Evolutionary conservation across 2,329 filamentous ascomycete species (phyloP).

Genomic region (Colletotrichum tropicicola): DNA sequence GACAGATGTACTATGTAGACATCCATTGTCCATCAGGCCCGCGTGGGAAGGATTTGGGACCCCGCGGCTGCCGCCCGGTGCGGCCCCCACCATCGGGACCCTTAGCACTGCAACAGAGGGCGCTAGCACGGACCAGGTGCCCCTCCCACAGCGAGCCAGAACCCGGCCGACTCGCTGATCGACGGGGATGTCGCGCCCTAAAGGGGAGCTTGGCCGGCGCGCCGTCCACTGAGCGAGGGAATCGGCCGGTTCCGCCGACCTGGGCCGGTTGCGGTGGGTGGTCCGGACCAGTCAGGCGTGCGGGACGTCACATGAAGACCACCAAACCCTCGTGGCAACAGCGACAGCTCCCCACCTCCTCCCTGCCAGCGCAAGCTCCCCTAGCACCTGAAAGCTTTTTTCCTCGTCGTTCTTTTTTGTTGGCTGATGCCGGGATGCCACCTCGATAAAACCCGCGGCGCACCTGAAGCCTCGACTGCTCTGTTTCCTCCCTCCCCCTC

Average conservation of each 20-base stretch:
- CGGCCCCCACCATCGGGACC: constrained; percentile 2
- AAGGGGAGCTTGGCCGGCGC: constrained; percentile 14
- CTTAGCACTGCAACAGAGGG: neutral
- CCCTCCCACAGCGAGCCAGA: constrained; percentile 7
- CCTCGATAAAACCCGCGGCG: constrained; percentile 6
- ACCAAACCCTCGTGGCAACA: constrained; percentile 19
- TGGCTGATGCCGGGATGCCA: constrained; percentile 11
- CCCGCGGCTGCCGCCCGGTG: constrained; percentile 9
- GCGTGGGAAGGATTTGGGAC: neutral
- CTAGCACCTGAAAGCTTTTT: constrained; percentile 26
- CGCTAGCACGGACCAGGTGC: constrained; percentile 28
- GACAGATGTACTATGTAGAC: neutral
- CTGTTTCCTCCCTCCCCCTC: neutral
- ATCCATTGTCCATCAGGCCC: neutral
- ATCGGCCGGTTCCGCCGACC: constrained; percentile 26
- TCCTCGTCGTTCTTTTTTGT: neutral
- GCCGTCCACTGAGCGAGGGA: constrained; percentile 11
- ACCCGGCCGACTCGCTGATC: constrained; percentile 8
- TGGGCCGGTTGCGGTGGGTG: constrained; percentile 18
- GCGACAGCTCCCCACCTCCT: constrained; percentile 20
- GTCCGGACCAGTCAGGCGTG: constrained; percentile 11
- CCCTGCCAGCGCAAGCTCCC: neutral
- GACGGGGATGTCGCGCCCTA: constrained; percentile 18
- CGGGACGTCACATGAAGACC: constrained; percentile 22
- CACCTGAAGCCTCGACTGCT: neutral